Base-by-base conservation (phyloP, 2,329 filamentous ascomycete species). In the Paecilomyces niveus region DNA sequence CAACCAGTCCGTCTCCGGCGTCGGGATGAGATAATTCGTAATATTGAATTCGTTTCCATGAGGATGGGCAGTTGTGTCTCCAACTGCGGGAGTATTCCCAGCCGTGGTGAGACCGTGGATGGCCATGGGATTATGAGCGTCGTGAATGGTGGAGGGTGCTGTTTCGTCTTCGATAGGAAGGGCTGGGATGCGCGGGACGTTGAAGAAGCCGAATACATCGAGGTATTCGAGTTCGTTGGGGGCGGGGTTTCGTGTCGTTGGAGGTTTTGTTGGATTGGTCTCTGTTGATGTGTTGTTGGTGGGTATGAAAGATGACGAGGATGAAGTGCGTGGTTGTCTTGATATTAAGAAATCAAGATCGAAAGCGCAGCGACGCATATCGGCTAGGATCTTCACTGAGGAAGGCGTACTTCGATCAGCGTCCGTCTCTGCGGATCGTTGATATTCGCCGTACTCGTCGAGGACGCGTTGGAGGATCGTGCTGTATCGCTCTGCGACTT, bases 151-250 rank as follows among this genome's bases (percentile, higher is more conserved):
- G 18, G 50, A 8, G 53, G 54, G 26, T 51, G 53, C 10, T 68
- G 62, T 1, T 1, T 26, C 32, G 22, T 35, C 54, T 26, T 55
- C 54, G n/a, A 69, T 68, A 5, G 74, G 67, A 3, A 69, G 58
- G 21, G 76, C 73, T 0, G 83, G 83, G 24, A 96, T 77, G 18
- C 91, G 80, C 0, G 92, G 92, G 58, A 95, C 86, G 70, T 96
- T 96, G 80, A 96, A 97, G 70, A 95, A 96, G 66, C 94, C 90
- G 70, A 97, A 96, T 0, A 96, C 89, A 66, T 96, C 92, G 2
- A 96, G 79, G 70, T 95, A 96, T 70, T 96, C 92, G 3, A 96
- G 79, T 68, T 96, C 91, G 64, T 94, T 90, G 1, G 89, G 84
- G 9, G 86, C 89, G 0, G 90, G 89, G 31, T 85, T 83, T 1